Conservation (phyloP, 2,329 filamentous ascomycete species). For the Bipolaris gigantea region DNA sequence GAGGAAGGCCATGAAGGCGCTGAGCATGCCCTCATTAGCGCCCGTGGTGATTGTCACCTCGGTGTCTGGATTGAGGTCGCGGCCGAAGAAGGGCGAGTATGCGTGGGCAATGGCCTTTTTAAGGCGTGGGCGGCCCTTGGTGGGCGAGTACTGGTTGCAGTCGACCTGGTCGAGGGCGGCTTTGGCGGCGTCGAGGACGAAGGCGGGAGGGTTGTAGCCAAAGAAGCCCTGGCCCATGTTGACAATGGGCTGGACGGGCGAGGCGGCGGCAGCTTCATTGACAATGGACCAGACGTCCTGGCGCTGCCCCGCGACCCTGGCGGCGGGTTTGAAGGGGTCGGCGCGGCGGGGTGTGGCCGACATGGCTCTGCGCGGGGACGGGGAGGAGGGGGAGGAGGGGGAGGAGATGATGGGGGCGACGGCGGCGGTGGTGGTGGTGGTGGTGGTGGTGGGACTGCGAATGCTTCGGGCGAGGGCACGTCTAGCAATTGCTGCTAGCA, state of each 20-base stretch:
- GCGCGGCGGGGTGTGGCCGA: constrained; percentile 39
- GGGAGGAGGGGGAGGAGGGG: not conserved
- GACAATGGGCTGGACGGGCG: constrained; percentile 65
- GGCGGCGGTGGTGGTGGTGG: constrained; percentile 1
- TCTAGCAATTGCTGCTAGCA: constrained; percentile 16
- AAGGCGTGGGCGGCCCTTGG: constrained; percentile 86
- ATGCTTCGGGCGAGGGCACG: constrained; percentile 5
- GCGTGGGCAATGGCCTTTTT: constrained; percentile 92
- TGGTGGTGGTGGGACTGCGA: not conserved
- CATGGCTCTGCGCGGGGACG: constrained; percentile 36
- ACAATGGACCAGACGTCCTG: constrained; percentile 68
- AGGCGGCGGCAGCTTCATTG: constrained; percentile 67
- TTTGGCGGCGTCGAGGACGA: constrained; percentile 90
- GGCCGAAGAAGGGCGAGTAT: constrained; percentile 87
- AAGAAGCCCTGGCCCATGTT: constrained; percentile 78
- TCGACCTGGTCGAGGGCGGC: constrained; percentile 85
- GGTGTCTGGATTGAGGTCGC: constrained; percentile 79
- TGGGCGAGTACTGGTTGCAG: constrained; percentile 98
- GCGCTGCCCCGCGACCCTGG: constrained; percentile 56
- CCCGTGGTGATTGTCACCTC: constrained; percentile 95
- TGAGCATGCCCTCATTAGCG: constrained; percentile 89
- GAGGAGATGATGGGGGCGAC: not conserved
- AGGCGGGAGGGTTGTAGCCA: constrained; percentile 90
- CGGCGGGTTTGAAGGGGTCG: constrained; percentile 57
- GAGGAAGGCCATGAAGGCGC: constrained; percentile 96